Evolutionary conservation across 805 yeast species (phyloP).

Genomic region (Zygosaccharomyces lentus): DNA sequence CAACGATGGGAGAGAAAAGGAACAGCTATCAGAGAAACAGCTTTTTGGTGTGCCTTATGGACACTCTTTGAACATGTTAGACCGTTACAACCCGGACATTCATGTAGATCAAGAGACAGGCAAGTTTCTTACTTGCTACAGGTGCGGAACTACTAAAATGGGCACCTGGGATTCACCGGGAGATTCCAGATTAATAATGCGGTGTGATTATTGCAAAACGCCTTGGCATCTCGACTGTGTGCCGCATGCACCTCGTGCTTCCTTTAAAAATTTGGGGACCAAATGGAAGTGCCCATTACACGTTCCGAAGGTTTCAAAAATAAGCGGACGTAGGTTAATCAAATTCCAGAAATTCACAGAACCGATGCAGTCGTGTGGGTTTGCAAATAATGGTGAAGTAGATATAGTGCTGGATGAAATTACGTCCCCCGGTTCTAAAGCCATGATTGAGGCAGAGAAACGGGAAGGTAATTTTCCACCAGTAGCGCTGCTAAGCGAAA

Average conservation of each 20-base stretch:
- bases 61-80: constrained; percentile 32
- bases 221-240: constrained; percentile 90
- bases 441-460: constrained; percentile 18
- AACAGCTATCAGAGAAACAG: constrained; percentile 39
- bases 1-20: constrained; percentile 50
- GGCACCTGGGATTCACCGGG: constrained; percentile 39
- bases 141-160: constrained; percentile 69
- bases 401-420: constrained; percentile 49
- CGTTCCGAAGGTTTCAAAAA: constrained; percentile 38
- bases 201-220: constrained; percentile 79
- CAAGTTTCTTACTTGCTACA: constrained; percentile 64
- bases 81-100: constrained; percentile 50
- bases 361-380: constrained; percentile 50
- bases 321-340: constrained; percentile 41
- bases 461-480: constrained; percentile 20
- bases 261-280: constrained; percentile 65
- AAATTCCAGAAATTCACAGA: constrained; percentile 51
- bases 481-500: constrained; percentile 24
- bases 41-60: constrained; percentile 44
- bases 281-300: constrained; percentile 95
- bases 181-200: constrained; percentile 50
- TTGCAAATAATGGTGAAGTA: constrained; percentile 51
- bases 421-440: constrained; percentile 25
- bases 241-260: constrained; percentile 61
- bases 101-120: constrained; percentile 63